Percentiles rank a stretch among this genome's conserved stretches.
phyloP scores from a whole-genome alignment of 495 filamentous ascomycete species.

The Xylaria castorea region DNA sequence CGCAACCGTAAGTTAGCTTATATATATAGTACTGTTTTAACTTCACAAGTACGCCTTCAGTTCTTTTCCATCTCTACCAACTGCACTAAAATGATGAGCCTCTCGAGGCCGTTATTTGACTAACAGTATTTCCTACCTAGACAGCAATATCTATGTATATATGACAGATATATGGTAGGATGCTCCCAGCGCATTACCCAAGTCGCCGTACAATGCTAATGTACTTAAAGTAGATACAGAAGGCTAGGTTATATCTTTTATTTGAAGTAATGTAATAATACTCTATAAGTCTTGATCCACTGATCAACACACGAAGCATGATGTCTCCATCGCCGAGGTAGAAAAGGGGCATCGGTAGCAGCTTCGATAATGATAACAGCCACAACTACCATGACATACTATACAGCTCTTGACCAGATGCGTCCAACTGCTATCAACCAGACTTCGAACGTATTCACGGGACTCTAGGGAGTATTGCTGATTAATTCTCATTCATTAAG shows the following conservation, averaged over 20 bases:
- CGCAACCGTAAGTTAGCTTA: too few relatives aligned
- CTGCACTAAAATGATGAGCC: neutral
- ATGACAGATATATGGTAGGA: neutral
- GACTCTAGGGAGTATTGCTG: neutral
- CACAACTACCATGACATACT: neutral
- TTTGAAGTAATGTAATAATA: neutral
- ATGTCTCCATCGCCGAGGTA: neutral
- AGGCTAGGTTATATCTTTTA: neutral
- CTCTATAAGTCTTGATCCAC: neutral
- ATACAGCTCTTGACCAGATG: neutral
- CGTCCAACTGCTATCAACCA: neutral
- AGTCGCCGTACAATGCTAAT: neutral
- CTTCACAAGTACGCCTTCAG: neutral
- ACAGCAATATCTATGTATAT: neutral
- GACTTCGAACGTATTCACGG: neutral
- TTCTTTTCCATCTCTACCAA: neutral
- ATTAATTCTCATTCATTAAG: conserved; percentile 24
- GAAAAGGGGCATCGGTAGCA: neutral
- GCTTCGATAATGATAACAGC: neutral
- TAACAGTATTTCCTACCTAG: neutral
- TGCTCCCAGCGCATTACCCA: neutral
- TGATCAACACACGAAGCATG: neutral
- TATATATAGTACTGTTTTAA: neutral
- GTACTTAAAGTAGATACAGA: too few relatives aligned
- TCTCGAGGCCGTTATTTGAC: neutral